phyloP scores from a whole-genome alignment of 75 land plant genomes.

The Cunninghamia lanceolata region DNA sequence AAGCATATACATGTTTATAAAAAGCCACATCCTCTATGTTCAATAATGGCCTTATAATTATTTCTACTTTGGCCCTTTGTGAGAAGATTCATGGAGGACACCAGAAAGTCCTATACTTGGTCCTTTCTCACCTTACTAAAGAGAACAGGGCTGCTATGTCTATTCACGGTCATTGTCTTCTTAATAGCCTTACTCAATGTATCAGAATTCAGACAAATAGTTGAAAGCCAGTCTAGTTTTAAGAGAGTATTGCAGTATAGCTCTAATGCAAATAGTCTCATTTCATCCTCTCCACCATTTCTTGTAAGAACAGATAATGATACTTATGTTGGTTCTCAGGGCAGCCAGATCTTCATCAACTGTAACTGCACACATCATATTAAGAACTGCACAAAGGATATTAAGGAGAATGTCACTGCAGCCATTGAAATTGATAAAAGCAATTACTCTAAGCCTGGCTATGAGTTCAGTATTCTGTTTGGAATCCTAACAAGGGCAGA shows the following conservation, averaged over 20 bases:
- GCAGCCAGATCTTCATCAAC: conserved; percentile 17
- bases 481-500: conserved; percentile 55
- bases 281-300: neutral
- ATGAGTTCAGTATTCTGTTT: conserved; percentile 29
- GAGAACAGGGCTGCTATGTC: neutral
- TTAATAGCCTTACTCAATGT: neutral
- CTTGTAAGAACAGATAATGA: neutral
- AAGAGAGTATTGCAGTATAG: neutral
- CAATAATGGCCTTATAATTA: too few relatives aligned
- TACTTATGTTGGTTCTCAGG: neutral
- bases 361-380: neutral
- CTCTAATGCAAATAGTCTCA: neutral
- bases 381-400: neutral
- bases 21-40: too few relatives aligned
- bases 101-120: neutral
- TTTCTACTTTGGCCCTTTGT: neutral
- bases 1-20: too few relatives aligned
- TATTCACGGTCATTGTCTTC: neutral
- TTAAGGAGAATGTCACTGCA: neutral
- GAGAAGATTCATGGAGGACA: neutral
- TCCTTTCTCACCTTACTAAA: neutral
- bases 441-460: neutral
- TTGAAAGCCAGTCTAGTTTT: neutral
- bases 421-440: neutral
- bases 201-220: neutral